Conservation (phyloP, 371 early-diverging fungal species). For the Lichtheimia hyalospora region DNA sequence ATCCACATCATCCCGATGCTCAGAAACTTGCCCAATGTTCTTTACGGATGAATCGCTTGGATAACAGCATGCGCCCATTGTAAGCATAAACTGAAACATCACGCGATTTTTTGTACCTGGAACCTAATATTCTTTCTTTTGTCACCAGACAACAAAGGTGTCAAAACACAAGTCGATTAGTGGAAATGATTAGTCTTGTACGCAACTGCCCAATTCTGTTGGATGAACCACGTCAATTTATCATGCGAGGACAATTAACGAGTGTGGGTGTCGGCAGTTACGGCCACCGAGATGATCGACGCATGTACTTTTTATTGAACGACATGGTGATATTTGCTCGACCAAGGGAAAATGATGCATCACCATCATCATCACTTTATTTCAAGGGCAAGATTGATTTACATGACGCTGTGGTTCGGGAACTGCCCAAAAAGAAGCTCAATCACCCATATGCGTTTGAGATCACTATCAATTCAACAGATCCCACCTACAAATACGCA, state of each 20-base stretch:
- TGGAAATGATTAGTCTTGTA: constrained; percentile 13
- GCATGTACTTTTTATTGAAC: constrained; percentile 20
- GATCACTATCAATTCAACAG: constrained; percentile 16
- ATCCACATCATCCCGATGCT: constrained; percentile 26
- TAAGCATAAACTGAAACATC: constrained; percentile 12
- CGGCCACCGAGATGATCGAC: constrained; percentile 13
- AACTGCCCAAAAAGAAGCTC: constrained; percentile 10
- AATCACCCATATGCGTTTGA: constrained; percentile 14
- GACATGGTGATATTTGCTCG: constrained; percentile 18
- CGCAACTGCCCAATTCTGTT: constrained; percentile 19
- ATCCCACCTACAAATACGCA: constrained; percentile 17
- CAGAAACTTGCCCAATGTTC: constrained; percentile 14
- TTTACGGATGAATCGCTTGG: constrained; percentile 10
- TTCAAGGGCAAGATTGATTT: constrained; percentile 23
- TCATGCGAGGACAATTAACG: constrained; percentile 16
- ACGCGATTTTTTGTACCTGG: background rate
- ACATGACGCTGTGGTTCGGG: constrained; percentile 12
- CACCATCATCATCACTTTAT: constrained; percentile 1
- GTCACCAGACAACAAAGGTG: constrained; percentile 13
- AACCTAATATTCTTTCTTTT: background rate
- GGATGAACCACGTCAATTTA: constrained; percentile 20
- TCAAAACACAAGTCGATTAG: constrained; percentile 16
- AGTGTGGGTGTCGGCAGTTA: constrained; percentile 5
- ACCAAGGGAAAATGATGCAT: constrained; percentile 9
- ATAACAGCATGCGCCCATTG: constrained; percentile 12